Evolutionary conservation across 208 protist genomes (phyloP).

Genomic region (Novymonas esmeraldas): DNA sequence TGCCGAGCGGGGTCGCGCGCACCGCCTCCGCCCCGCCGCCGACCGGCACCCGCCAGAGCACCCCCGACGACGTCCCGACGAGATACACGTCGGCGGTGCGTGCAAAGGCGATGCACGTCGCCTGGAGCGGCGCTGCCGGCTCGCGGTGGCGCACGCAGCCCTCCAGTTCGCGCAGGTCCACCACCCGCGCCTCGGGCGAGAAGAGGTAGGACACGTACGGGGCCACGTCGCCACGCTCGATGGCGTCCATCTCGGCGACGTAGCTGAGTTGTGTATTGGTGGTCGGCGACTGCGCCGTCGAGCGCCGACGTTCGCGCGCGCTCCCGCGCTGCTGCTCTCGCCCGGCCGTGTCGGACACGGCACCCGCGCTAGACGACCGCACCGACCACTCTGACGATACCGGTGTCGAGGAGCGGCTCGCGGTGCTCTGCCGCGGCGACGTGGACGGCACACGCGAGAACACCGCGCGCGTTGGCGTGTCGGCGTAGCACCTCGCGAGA

Average conservation of each 20-base stretch:
- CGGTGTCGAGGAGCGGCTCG: slow-evolving; percentile 20
- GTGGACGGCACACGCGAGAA: slow-evolving; percentile 21
- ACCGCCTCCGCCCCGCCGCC: slow-evolving; percentile 8
- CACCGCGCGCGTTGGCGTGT: slow-evolving; percentile 4
- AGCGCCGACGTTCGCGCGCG: not conserved
- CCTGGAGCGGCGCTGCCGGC: slow-evolving; percentile 14
- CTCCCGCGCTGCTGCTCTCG: not conserved
- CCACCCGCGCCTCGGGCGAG: slow-evolving; percentile 36
- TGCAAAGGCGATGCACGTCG: slow-evolving; percentile 50
- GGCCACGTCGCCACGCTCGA: slow-evolving; percentile 31
- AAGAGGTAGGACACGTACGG: slow-evolving; percentile 65
- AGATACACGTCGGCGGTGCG: slow-evolving; percentile 50
- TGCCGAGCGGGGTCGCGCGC: slow-evolving; percentile 37
- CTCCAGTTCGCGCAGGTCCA: slow-evolving; percentile 38
- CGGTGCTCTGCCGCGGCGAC: slow-evolving; percentile 12
- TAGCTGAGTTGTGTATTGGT: slow-evolving; percentile 32
- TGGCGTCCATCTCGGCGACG: slow-evolving; percentile 35
- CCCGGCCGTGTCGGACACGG: too few species aligned
- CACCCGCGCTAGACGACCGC: slow-evolving; percentile 7
- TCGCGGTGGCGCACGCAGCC: slow-evolving; percentile 7
- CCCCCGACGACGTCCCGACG: slow-evolving; percentile 46
- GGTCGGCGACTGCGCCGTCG: not conserved
- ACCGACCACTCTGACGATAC: slow-evolving; percentile 30
- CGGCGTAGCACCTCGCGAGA: slow-evolving; percentile 30
- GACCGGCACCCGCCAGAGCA: slow-evolving; percentile 49